Conservation (phyloP, 345 rosid species). For the Gossypium bickii region DNA sequence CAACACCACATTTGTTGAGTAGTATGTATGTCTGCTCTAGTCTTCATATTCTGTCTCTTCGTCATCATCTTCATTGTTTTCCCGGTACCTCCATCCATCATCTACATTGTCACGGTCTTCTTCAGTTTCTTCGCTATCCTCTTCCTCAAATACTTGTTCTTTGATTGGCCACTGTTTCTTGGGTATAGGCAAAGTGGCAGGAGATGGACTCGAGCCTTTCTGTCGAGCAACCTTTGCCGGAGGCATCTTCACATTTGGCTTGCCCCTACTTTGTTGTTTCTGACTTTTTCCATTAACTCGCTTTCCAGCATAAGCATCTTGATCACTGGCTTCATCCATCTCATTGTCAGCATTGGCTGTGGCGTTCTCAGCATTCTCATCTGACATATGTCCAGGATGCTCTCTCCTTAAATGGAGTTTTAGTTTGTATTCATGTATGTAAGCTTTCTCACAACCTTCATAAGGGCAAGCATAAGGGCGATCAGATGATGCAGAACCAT, state of each 20-base stretch:
- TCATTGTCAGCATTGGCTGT: slow-evolving; percentile 48
- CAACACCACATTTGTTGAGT: slow-evolving; percentile 1
- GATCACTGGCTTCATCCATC: slow-evolving; percentile 84
- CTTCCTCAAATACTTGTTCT: slow-evolving; percentile 61
- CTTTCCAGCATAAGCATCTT: slow-evolving; percentile 57
- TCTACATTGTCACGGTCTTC: slow-evolving; percentile 78
- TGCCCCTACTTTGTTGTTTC: slow-evolving; percentile 54
- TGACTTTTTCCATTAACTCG: slow-evolving; percentile 55
- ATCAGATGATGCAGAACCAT: slow-evolving; percentile 63
- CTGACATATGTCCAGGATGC: slow-evolving; percentile 77
- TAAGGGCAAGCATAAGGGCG: slow-evolving; percentile 94
- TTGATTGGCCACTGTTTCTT: slow-evolving; percentile 64
- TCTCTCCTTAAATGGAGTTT: slow-evolving; percentile 90
- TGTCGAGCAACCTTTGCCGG: slow-evolving; percentile 49
- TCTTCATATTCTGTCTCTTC: slow-evolving; percentile 97
- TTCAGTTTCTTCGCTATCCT: slow-evolving; percentile 88
- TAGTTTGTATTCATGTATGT: slow-evolving; percentile 96
- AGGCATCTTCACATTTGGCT: slow-evolving; percentile 62
- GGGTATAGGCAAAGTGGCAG: slow-evolving; percentile 37
- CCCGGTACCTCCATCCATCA: slow-evolving; percentile 76
- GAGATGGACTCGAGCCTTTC: slow-evolving; percentile 60
- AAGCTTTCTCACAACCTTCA: slow-evolving; percentile 86
- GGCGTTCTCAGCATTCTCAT: slow-evolving; percentile 64
- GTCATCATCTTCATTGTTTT: slow-evolving; percentile 70
- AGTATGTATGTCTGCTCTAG: slow-evolving; percentile 21